A percentile compares a stretch with the other conserved stretches of the same genome.
Conservation (phyloP, 495 filamentous ascomycete species). For the Podospora tetraspora region DNA sequence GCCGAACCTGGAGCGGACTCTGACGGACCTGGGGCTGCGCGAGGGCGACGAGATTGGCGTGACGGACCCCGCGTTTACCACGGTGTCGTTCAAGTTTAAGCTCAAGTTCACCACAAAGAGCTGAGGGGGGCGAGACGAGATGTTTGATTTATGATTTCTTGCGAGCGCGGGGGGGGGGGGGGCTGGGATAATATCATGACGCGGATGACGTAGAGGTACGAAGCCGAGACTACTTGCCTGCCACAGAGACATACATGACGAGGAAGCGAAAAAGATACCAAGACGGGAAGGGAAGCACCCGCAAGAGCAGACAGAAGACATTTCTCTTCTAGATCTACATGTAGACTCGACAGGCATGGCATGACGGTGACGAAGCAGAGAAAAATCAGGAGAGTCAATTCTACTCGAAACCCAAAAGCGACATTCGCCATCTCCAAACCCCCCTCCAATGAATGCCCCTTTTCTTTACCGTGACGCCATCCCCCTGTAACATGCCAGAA, state of each 20-base stretch:
- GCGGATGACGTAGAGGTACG: neutral
- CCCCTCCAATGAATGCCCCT: slow-evolving; percentile 1
- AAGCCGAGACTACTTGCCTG: neutral
- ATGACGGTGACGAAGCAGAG: neutral
- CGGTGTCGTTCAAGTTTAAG: slow-evolving; percentile 64
- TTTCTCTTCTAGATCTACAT: too few species aligned
- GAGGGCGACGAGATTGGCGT: slow-evolving; percentile 61
- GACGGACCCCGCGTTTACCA: slow-evolving; percentile 74
- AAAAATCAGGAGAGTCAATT: slow-evolving; percentile 6
- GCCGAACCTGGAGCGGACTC: slow-evolving; percentile 71
- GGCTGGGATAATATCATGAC: neutral
- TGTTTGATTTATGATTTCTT: neutral
- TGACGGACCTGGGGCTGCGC: slow-evolving; percentile 46
- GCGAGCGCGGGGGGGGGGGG: neutral
- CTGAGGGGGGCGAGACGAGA: neutral
- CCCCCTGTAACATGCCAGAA: slow-evolving; percentile 17
- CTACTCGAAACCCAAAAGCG: slow-evolving; percentile 2
- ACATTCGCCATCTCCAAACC: neutral
- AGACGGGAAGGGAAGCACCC: neutral
- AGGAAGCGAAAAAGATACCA: neutral
- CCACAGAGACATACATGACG: neutral
- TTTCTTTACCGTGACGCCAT: slow-evolving; percentile 26
- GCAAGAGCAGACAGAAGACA: neutral
- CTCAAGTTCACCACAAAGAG: slow-evolving; percentile 37
- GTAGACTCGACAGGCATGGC: neutral